Percentiles rank a stretch among this genome's conserved stretches.
Conservation (phyloP, 805 yeast species). For the Candida insectorum region DNA sequence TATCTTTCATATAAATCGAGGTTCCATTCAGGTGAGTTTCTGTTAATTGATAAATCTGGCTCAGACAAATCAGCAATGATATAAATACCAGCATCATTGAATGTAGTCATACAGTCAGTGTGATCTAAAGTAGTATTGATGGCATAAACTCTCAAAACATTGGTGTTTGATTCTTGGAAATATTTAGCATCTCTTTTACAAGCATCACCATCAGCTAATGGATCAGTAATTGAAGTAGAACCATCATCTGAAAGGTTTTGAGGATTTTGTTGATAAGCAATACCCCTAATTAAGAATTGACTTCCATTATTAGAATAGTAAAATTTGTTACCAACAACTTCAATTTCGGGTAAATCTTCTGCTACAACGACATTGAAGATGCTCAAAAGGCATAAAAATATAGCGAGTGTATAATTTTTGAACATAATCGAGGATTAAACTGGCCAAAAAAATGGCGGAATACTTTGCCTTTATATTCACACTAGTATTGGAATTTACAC, state of each 20-base stretch:
- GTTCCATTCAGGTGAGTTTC: slow-evolving; percentile 79
- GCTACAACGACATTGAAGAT: slow-evolving; percentile 4
- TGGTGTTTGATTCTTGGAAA: slow-evolving; percentile 35
- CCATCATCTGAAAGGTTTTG: slow-evolving; percentile 22
- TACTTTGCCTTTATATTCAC: no score
- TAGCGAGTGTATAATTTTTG: slow-evolving; percentile 10
- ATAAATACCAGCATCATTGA: slow-evolving; percentile 46
- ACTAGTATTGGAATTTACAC: no score
- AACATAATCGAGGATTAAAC: slow-evolving; percentile 3
- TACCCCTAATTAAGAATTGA: slow-evolving; percentile 42
- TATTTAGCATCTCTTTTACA: slow-evolving; percentile 43
- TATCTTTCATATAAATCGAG: slow-evolving; percentile 70
- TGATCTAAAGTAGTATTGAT: slow-evolving; percentile 36
- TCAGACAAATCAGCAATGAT: slow-evolving; percentile 50
- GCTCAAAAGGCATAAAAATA: slow-evolving; percentile 6
- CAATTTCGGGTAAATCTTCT: slow-evolving; percentile 27
- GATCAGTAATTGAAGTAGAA: slow-evolving; percentile 27
- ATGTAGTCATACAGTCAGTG: slow-evolving; percentile 38
- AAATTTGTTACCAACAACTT: slow-evolving; percentile 42
- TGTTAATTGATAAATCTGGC: slow-evolving; percentile 73
- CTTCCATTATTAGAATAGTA: slow-evolving; percentile 41
- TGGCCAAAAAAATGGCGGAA: slow-evolving; percentile 1
- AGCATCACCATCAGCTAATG: slow-evolving; percentile 38
- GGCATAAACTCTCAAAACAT: slow-evolving; percentile 43
- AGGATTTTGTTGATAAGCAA: slow-evolving; percentile 43